Evolutionary conservation across 805 yeast species (phyloP).

Genomic region (Starmerella vaccinii): DNA sequence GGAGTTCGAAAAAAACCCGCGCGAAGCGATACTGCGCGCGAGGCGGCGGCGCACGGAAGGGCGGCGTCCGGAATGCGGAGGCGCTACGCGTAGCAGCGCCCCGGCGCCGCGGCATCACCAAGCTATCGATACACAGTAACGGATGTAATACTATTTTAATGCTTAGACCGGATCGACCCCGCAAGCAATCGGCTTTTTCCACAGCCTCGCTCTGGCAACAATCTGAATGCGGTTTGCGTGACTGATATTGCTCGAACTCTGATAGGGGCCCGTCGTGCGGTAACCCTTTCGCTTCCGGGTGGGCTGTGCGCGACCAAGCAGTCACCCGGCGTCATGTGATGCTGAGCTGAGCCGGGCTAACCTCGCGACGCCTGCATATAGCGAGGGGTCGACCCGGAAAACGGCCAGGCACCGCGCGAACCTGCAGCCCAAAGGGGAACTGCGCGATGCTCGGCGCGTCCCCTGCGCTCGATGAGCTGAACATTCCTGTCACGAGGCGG

Average conservation of each 20-base stretch:
- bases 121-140: too few relatives aligned
- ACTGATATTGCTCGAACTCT: not conserved
- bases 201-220: not conserved
- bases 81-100: not conserved
- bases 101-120: too few relatives aligned
- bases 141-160: too few relatives aligned
- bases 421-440: too few relatives aligned
- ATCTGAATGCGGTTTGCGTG: not conserved
- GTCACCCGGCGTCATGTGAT: too few relatives aligned
- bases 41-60: not conserved
- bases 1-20: not conserved
- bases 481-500: too few relatives aligned
- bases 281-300: not conserved
- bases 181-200: not conserved
- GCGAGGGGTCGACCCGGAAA: too few relatives aligned
- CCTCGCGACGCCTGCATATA: not conserved
- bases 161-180: not conserved
- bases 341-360: not conserved
- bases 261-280: not conserved
- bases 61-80: not conserved
- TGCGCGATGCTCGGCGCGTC: too few relatives aligned
- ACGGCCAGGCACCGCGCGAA: too few relatives aligned
- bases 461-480: too few relatives aligned
- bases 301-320: not conserved
- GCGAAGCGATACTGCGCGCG: not conserved